phyloP scores from a whole-genome alignment of 176 grass and related monocot genomes.

The Bolboschoenus planiculmis region DNA sequence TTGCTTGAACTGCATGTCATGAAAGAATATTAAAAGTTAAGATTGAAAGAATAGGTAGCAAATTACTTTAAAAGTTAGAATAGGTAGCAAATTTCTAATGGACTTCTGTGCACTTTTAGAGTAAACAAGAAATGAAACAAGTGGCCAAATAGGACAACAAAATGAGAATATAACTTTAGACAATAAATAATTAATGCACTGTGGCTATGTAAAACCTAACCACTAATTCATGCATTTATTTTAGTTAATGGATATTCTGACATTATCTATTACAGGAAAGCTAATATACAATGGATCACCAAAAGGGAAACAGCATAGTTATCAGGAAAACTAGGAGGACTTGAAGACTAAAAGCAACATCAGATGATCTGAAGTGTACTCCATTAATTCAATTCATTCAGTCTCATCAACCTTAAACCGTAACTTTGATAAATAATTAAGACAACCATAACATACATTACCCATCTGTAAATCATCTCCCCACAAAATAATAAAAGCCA shows the following conservation, averaged over 20 bases:
- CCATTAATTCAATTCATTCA: background rate
- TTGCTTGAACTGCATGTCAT: constrained; percentile 52
- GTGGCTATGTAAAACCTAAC: background rate
- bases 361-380: background rate
- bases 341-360: background rate
- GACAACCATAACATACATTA: background rate
- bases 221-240: background rate
- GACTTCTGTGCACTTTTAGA: background rate
- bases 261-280: background rate
- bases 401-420: background rate
- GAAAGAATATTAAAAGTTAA: background rate
- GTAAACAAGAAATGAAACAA: background rate
- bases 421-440: background rate
- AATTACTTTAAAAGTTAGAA: background rate
- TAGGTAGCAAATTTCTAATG: background rate
- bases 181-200: background rate
- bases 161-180: background rate
- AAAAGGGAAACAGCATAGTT: background rate
- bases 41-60: background rate
- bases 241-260: background rate
- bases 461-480: background rate
- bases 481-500: constrained; percentile 2
- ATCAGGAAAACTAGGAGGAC: background rate
- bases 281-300: background rate
- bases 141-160: background rate